Conservation (phyloP, 805 yeast genomes). For the Kodamaea fukazawae region DNA sequence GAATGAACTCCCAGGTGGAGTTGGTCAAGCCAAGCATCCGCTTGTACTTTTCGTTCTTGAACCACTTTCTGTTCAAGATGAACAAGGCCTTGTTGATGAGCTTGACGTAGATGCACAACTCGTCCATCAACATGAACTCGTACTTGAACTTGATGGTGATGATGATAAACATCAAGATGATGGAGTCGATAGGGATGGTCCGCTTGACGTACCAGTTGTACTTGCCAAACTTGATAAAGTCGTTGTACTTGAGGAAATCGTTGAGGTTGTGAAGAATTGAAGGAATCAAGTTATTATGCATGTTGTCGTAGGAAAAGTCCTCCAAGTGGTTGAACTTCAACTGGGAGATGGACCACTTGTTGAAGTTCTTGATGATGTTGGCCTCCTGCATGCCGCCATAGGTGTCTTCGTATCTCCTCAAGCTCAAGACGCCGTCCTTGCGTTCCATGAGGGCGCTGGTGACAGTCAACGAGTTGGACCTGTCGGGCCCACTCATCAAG, state of each 20-base stretch:
- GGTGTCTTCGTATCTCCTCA: slow-evolving; percentile 39
- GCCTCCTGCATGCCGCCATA: slow-evolving; percentile 37
- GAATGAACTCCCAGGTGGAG: slow-evolving; percentile 41
- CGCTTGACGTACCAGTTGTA: slow-evolving; percentile 62
- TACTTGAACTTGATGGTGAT: slow-evolving; percentile 51
- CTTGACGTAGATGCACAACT: slow-evolving; percentile 36
- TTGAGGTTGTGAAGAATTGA: slow-evolving; percentile 55
- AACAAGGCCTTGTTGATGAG: slow-evolving; percentile 42
- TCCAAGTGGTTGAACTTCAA: slow-evolving; percentile 34
- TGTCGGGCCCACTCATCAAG: slow-evolving; percentile 29
- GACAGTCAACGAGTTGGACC: neutral
- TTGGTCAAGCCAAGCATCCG: slow-evolving; percentile 44
- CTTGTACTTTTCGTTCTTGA: slow-evolving; percentile 45
- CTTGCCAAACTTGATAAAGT: slow-evolving; percentile 50
- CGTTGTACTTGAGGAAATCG: slow-evolving; percentile 52
- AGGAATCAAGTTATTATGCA: slow-evolving; percentile 54
- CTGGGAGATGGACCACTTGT: slow-evolving; percentile 35
- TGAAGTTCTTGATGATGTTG: slow-evolving; percentile 38
- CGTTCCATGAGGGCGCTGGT: slow-evolving; percentile 6
- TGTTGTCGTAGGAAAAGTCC: slow-evolving; percentile 49
- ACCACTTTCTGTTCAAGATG: slow-evolving; percentile 43
- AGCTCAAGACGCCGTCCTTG: slow-evolving; percentile 27
- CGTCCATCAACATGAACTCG: slow-evolving; percentile 36
- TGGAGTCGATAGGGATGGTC: slow-evolving; percentile 59
- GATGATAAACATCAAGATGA: slow-evolving; percentile 50